Conservation (phyloP, 1,284 basidiomycete genomes). For the Sporisorium graminicola region DNA sequence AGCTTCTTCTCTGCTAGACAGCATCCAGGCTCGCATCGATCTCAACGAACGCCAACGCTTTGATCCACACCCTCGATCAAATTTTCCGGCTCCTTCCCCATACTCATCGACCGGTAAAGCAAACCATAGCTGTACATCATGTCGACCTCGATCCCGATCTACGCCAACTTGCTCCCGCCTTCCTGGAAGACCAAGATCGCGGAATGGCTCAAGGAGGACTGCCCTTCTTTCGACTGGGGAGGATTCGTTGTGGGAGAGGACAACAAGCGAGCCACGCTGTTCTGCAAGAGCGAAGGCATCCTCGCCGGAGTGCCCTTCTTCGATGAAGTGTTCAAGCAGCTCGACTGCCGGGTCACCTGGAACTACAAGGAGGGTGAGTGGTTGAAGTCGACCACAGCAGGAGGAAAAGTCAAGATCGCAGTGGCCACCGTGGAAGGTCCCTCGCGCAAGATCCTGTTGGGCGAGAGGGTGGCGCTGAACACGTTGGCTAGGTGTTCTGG, state of each 20-base stretch:
- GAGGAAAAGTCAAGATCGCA: slow-evolving; percentile 74
- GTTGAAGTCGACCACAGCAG: slow-evolving; percentile 58
- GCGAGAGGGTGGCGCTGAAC: slow-evolving; percentile 94
- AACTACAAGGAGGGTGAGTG: slow-evolving; percentile 85
- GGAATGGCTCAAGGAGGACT: slow-evolving; percentile 91
- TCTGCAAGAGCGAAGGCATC: slow-evolving; percentile 86
- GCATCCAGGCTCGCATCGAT: not conserved
- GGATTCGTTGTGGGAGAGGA: slow-evolving; percentile 97
- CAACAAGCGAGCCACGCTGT: slow-evolving; percentile 84
- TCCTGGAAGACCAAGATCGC: slow-evolving; percentile 78
- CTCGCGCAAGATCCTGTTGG: slow-evolving; percentile 88
- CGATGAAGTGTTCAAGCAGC: slow-evolving; percentile 88
- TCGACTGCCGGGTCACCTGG: slow-evolving; percentile 95
- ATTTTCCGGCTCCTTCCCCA: too few relatives aligned
- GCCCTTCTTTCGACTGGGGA: slow-evolving; percentile 95
- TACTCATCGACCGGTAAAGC: not conserved
- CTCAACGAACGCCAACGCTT: not conserved
- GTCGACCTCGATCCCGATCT: slow-evolving; percentile 30
- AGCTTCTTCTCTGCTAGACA: not conserved
- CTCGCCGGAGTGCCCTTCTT: slow-evolving; percentile 97
- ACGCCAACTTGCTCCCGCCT: slow-evolving; percentile 61
- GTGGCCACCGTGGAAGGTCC: slow-evolving; percentile 92
- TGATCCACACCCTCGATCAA: not conserved
- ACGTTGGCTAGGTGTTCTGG: slow-evolving; percentile 94
- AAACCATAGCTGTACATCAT: slow-evolving; percentile 7